Percentiles rank a stretch among this genome's conserved stretches.
These are phyloP conservation scores for Puccinia coronata DNA, from an alignment of 1,284 basidiomycete species.

Conservation along the genomic window DNA sequence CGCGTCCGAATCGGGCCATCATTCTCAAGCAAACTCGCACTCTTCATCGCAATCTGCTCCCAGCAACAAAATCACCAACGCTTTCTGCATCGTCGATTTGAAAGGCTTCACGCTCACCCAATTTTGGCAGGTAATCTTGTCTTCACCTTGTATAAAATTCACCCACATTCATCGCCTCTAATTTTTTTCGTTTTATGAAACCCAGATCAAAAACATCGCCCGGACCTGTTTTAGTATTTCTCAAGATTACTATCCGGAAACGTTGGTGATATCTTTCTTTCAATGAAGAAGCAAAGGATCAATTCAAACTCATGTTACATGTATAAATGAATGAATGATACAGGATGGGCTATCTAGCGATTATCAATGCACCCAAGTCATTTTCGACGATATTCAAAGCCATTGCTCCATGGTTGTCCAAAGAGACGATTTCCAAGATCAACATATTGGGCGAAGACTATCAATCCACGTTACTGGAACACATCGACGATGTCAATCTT, in stretches of 20 bases:
- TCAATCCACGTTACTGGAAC: conserved; percentile 33
- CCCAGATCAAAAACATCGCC: conserved; percentile 50
- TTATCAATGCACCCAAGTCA: conserved; percentile 43
- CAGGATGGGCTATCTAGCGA: conserved; percentile 49
- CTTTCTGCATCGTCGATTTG: conserved; percentile 51
- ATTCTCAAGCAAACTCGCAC: conserved; percentile 9
- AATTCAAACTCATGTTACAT: background rate
- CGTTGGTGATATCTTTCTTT: conserved; percentile 17
- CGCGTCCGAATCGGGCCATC: background rate
- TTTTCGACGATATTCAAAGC: conserved; percentile 49
- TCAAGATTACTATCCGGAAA: conserved; percentile 51
- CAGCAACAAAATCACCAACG: conserved; percentile 25
- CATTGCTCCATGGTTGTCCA: conserved; percentile 43
- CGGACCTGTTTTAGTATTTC: conserved; percentile 49
- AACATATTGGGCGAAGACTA: conserved; percentile 47
- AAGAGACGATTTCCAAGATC: conserved; percentile 49
- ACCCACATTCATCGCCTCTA: background rate
- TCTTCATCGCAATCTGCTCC: background rate
- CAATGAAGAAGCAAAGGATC: background rate
- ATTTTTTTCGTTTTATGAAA: background rate
- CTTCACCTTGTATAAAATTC: conserved; percentile 20
- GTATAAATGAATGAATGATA: background rate
- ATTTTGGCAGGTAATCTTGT: conserved; percentile 50
- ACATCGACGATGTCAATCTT: conserved; percentile 41
- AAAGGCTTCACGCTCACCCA: conserved; percentile 51